Evolutionary conservation across 2,329 filamentous ascomycete genomes (phyloP), one percentile per base, ranked within the genome.

Genomic region (Exophiala sp.): DNA sequence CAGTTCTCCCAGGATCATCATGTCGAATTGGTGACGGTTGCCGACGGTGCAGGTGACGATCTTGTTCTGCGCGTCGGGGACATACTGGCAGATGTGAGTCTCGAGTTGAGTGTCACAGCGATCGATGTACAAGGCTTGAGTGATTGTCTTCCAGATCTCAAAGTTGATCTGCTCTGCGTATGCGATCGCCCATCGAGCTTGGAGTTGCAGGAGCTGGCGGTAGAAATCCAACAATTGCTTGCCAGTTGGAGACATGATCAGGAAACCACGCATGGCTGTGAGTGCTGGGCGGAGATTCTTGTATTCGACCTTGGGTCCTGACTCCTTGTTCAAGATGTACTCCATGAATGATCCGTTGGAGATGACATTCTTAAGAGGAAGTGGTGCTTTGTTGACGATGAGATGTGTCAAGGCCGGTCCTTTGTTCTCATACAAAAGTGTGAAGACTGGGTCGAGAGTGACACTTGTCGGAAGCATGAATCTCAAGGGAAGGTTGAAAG

Each of bases 401-500:
- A 60, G 50, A 16, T 55, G 48, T 20, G 43, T 39, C 16, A 60
- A 43, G 12, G 24, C 29, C 16, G 29, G 32, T 45, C 51, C 36
- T 11, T 59, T 59, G 57, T 54, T 45, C 32, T 53, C 57, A 45
- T 59, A 59, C 8, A 56, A 36, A 20, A 59, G 50, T 16, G 51
- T 49, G 54, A 59, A 59, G 21, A 45, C 18, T 4, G 51, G 50
- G 32, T 57, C 53, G 14, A 57, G 53, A 21, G 38, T 49, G 32
- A 56, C 9, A 39, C 40, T 47, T 18, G 40, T 47, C 24, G 47
- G 14, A 9, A 32, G n/a, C 11, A 44, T 32, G 29, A 33, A 7
- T 52, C 53, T 51, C 35, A 54, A 41, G 54, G 49, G 53, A n/a
- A 59, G 50, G 10, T 46, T 52, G 35, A 59, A 47, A 20, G 42